Evolutionary conservation across 2,329 filamentous ascomycete species (phyloP), one percentile per base, ranked within the genome.

Genomic region (Ophiostoma australiae): DNA sequence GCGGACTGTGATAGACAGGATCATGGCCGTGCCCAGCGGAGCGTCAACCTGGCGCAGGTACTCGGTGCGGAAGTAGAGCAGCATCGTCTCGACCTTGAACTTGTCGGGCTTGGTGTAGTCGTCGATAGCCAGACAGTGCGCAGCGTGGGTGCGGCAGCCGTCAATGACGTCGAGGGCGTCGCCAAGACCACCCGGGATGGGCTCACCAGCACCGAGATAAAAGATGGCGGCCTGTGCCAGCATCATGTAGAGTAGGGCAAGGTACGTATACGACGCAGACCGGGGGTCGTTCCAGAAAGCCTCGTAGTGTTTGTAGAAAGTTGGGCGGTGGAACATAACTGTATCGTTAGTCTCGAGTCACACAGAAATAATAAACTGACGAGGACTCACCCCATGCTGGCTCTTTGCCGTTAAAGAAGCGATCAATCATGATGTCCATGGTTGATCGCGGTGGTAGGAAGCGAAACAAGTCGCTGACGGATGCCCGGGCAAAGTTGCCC

Each of bases 291-390:
- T 70, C 78, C 78, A 79, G 68, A 79, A 79, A 1, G 63, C 58
- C 3, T 76, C 73, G 67, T 79, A 80, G 8, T 77, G 72, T 3
- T 69, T 72, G 31, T 75, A 71, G 41, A 79, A 78, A 0, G 74
- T 74, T 0, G 76, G 75, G 4, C 77, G 71, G 71, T 80, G 78
- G 39, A 79, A 78, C 52, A 78, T 76, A 17, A 77, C 73, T 77
- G 69, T 33, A 6, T 23, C 31, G 41, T 68, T 52, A 68, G 20
- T 13, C 15, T 6, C n/a, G 4, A 41, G 66, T 63, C 15, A 13
- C 23, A 1, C 4, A 61, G 33, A 20, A 27, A 58, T 4, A 13
- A 3, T 20, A 52, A 55, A 35, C 4, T 11, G 44, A n/a, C 6
- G 23, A 17, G 27, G 4, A 35, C 5, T 8, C 37, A 71, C 31